phyloP scores from a whole-genome alignment of 768 basidiomycete species.

The Austroboletus eburneus region DNA sequence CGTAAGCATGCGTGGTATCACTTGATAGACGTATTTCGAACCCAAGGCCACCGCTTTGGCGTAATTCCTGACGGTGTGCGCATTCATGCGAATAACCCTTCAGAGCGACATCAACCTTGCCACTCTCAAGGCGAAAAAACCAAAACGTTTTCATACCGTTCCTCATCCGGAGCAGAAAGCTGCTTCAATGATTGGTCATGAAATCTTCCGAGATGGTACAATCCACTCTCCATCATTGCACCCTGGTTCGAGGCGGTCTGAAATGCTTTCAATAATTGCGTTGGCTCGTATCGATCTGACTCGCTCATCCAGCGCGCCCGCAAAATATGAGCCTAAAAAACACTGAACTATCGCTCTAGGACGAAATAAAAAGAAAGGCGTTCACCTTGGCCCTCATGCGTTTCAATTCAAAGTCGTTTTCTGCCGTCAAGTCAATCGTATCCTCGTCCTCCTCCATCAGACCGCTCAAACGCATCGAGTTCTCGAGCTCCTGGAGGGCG shows the following conservation, averaged over 20 bases:
- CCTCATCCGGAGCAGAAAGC: slow-evolving; percentile 47
- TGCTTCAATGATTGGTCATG: slow-evolving; percentile 74
- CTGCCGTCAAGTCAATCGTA: slow-evolving; percentile 52
- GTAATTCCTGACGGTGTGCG: slow-evolving; percentile 63
- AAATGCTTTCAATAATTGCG: slow-evolving; percentile 58
- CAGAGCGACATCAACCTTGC: neutral
- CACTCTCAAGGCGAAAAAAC: neutral
- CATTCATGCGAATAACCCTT: slow-evolving; percentile 63
- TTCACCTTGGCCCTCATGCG: slow-evolving; percentile 70
- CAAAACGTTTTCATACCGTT: slow-evolving; percentile 38
- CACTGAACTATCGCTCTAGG: no score
- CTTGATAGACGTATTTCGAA: slow-evolving; percentile 95
- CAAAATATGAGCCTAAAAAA: slow-evolving; percentile 63
- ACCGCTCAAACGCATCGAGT: slow-evolving; percentile 55
- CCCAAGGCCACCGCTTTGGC: slow-evolving; percentile 70
- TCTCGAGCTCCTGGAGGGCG: slow-evolving; percentile 84
- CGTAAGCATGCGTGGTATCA: slow-evolving; percentile 88
- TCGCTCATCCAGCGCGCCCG: slow-evolving; percentile 93
- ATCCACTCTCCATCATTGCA: slow-evolving; percentile 72
- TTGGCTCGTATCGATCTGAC: slow-evolving; percentile 72
- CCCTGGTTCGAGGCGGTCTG: slow-evolving; percentile 45
- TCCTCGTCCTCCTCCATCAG: slow-evolving; percentile 43
- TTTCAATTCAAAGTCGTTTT: slow-evolving; percentile 47
- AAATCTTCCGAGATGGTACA: slow-evolving; percentile 84
- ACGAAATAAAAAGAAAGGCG: slow-evolving; percentile 7